Base-by-base conservation (phyloP, 1,284 basidiomycete genomes). In the Ceratobasidium sp. region DNA sequence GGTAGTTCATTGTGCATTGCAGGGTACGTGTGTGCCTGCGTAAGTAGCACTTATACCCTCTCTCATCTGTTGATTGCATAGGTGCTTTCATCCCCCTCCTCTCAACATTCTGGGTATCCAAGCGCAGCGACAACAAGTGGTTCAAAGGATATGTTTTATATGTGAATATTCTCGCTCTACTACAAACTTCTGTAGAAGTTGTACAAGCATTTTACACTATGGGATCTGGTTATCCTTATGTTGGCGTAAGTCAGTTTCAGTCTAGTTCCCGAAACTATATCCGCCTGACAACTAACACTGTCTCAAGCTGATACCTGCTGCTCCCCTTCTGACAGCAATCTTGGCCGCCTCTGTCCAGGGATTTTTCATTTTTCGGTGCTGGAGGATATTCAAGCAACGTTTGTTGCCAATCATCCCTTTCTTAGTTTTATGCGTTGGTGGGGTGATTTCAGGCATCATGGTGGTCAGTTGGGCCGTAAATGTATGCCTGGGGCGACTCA, bases 301-400 rank as follows among this genome's bases (percentile, higher is more conserved):
- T 17, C 3, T 33, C 3, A 47, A 73, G 71, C 31, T 73, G 17
- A 6, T 73, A n/a, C 24, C 48, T 3, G 45, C 33, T 9, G 11
- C 47, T 11, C 71, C 47, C 22, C 6, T 63, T 41, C 24, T 60
- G 33, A 73, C 57, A 6, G 24, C 31, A 0, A 41, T 54, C 7
- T 15, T 73, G 4, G 15, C 50, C 15, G 60, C 59, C 15, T 63
- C 71, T 7, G 59, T 73, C 22, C 71, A 73, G 47, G 44, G 50
- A 11, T 73, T 73, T 44, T 73, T 73, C 22, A 63, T 73, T 19
- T 64, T 15, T 29, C 31, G 71, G 14, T 73, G 71, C 51, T 73
- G 71, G 71, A 22, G 60, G 3, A 73, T 73, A 41, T 73, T 63
- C 27, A 33, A 45, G 24, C 59, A 41, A 17, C 71, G 60, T 41